Conservation (phyloP, 2,329 filamentous ascomycete genomes). For the Peltaster fructicola region DNA sequence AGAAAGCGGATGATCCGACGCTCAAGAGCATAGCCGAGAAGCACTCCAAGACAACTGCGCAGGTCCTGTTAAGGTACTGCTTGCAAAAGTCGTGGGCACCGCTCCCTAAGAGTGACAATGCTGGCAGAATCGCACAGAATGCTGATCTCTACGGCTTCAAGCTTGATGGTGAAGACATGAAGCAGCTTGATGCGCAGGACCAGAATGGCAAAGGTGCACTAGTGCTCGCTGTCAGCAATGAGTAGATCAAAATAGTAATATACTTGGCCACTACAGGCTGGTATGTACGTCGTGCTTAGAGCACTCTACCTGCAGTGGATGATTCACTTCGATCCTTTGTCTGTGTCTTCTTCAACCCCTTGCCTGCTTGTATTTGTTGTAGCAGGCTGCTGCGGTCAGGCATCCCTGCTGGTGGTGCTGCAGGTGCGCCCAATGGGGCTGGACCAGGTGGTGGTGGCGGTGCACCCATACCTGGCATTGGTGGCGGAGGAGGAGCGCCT, state of each 20-base stretch:
- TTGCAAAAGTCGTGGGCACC: conserved; percentile 58
- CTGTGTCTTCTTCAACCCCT: conserved; percentile 62
- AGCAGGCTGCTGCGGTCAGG: conserved; percentile 43
- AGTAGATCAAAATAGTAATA: no score
- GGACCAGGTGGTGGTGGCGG: conserved; percentile 30
- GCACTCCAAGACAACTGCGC: conserved; percentile 55
- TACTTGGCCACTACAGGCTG: no score
- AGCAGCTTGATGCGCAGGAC: conserved; percentile 32
- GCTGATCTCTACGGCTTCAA: conserved; percentile 43
- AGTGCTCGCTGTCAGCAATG: conserved; percentile 17
- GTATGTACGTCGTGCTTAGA: no score
- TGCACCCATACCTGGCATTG: conserved; percentile 24
- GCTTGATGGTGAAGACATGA: conserved; percentile 40
- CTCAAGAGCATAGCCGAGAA: conserved; percentile 50
- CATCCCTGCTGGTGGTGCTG: conserved; percentile 26
- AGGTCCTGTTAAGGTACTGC: conserved; percentile 66
- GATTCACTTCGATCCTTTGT: conserved; percentile 74
- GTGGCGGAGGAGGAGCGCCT: conserved; percentile 24
- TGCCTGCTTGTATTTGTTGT: conserved; percentile 69
- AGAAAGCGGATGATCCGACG: conserved; percentile 51
- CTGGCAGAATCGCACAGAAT: conserved; percentile 49
- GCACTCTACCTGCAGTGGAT: conserved; percentile 57
- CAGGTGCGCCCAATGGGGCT: no score
- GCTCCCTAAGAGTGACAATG: conserved; percentile 55
- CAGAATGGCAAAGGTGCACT: conserved; percentile 16